Conservation (phyloP, 164 flowering plant genomes). For the Nymphaea colorata region DNA sequence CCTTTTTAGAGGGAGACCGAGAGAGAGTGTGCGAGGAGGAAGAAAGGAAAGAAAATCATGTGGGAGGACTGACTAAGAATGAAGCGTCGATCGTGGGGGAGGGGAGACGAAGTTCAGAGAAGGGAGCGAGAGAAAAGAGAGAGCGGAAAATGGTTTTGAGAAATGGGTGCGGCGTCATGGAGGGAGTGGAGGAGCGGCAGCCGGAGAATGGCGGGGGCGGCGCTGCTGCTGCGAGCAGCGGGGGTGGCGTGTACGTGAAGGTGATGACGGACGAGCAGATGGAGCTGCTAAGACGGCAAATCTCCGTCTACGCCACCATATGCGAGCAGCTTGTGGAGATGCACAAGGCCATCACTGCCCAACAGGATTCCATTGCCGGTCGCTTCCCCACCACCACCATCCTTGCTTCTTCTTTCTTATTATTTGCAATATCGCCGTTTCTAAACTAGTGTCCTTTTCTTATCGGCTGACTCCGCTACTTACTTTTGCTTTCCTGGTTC, state of each 20-base stretch:
- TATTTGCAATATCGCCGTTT: too few relatives aligned
- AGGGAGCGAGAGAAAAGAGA: neutral
- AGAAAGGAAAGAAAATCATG: neutral
- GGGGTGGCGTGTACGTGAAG: constrained; percentile 23
- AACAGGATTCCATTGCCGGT: constrained; percentile 51
- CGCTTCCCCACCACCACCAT: constrained; percentile 5
- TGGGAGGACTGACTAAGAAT: neutral
- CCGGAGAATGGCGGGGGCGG: constrained; percentile 12
- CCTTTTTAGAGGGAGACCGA: neutral
- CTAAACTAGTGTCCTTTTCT: neutral
- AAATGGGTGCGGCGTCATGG: neutral
- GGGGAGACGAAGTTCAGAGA: neutral
- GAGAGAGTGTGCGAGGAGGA: neutral
- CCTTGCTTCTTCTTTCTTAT: neutral
- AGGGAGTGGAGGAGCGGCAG: constrained; percentile 9
- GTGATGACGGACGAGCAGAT: constrained; percentile 94
- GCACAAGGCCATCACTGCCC: constrained; percentile 55
- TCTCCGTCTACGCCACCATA: constrained; percentile 63
- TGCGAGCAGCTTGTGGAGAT: constrained; percentile 73
- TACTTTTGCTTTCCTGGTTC: too few relatives aligned
- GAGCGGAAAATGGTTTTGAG: neutral
- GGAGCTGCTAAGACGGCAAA: constrained; percentile 60
- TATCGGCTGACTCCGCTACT: too few relatives aligned
- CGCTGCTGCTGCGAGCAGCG: neutral
- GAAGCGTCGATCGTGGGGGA: neutral